Evolutionary conservation across 139 green algal genomes (phyloP).

Genomic region (Dunaliella primolecta): DNA sequence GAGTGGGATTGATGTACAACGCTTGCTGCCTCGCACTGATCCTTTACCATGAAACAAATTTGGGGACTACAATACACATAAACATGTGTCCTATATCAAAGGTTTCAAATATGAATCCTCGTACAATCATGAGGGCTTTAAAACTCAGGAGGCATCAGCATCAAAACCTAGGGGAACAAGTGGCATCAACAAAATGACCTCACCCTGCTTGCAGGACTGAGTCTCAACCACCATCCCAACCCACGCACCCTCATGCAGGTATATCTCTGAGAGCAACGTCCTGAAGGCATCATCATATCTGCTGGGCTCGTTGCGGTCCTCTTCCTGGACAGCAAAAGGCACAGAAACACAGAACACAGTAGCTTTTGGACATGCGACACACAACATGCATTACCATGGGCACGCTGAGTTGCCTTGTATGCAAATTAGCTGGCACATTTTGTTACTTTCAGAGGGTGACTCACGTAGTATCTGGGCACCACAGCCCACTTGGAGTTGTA

Average conservation of each 20-base stretch:
- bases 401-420: not conserved
- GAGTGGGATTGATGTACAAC: too few relatives aligned
- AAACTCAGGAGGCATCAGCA: not conserved
- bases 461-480: constrained; percentile 61
- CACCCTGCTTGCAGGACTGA: not conserved
- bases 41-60: not conserved
- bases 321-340: constrained; percentile 45
- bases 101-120: too few relatives aligned
- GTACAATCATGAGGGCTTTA: too few relatives aligned
- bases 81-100: too few relatives aligned
- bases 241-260: constrained; percentile 63
- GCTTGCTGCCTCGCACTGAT: not conserved
- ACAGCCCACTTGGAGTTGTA: constrained; percentile 74
- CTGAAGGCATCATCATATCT: constrained; percentile 80
- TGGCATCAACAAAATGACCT: not conserved
- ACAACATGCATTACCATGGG: not conserved
- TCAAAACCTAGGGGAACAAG: not conserved
- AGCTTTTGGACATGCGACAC: not conserved
- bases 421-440: not conserved
- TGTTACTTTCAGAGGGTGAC: constrained; percentile 1
- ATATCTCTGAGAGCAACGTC: constrained; percentile 71
- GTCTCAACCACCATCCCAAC: not conserved
- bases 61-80: too few relatives aligned
- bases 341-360: not conserved
- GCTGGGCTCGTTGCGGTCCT: constrained; percentile 81